Evolutionary conservation across 805 yeast genomes (phyloP), one percentile per base, ranked within the genome.

Genomic region (Candida multigemmis): DNA sequence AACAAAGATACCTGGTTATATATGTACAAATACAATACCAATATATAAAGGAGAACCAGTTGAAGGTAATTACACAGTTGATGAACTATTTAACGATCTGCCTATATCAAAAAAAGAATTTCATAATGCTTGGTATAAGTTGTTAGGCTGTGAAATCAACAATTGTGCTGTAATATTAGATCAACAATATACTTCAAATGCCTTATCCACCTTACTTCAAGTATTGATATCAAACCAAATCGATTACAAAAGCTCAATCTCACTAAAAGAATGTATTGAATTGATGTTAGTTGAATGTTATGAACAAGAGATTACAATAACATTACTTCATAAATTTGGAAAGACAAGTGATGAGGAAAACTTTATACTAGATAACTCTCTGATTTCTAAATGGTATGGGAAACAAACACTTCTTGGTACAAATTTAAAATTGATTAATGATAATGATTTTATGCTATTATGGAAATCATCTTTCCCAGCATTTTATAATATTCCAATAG

Each of bases 381-480:
- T 44, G 19, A 61, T 79, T 3, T 63, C 77, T 1, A 44, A 42
- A 25, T 82, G 85, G 81, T 73, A 71, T 38, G 94, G 94, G 0
- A 42, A 8, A 16, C 33, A 21, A 28, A 38, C 1, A 9, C 17
- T 6, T 16, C 26, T 3, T 12, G 11, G 22, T 5, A 28, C 39
- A 3, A 24, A 34, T 5, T 30, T 39, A 10, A 37, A 37, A n/a
- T 31, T 38, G 16, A 33, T 61, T 12, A 32, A 54, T 1, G 27
- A 53, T 0, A 69, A 71, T 21, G 84, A 78, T 32, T 72, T 85
- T 41, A 41, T 76, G 33, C 62, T 80, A 25, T 65, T 68, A 27
- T 71, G 87, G 75, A 71, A 74, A 39, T 58, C 75, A 2, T 54
- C 65, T 5, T 60, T 82, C 22, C 87, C 91, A 2, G 67, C 73